Percentiles rank a stretch among this genome's conserved stretches.
Conservation (phyloP, 495 filamentous ascomycete genomes). For the Rostrohypoxylon terebratum region DNA sequence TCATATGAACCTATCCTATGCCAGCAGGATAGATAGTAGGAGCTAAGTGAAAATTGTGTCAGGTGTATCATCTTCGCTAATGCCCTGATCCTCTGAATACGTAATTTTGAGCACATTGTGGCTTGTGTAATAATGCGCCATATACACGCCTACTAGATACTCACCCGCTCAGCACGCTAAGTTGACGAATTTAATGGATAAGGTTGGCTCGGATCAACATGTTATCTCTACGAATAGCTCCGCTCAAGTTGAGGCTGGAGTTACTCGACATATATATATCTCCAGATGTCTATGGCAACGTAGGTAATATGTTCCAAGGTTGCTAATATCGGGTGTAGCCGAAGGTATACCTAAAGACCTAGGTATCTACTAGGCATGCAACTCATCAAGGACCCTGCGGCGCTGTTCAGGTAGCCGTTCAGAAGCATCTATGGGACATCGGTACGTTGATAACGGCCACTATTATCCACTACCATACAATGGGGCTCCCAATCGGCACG, state of each 20-base stretch:
- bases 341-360: slow-evolving; percentile 11
- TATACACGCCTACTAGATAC: background rate
- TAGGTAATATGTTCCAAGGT: slow-evolving; percentile 19
- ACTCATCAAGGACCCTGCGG: slow-evolving; percentile 9
- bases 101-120: background rate
- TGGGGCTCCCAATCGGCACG: slow-evolving; percentile 41
- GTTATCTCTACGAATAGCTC: background rate
- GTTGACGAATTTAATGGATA: background rate
- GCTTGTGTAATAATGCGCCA: background rate
- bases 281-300: background rate
- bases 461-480: slow-evolving; percentile 26
- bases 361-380: background rate
- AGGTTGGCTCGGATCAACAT: background rate
- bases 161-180: background rate
- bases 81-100: background rate
- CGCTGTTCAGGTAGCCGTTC: slow-evolving; percentile 13
- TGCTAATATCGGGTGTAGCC: slow-evolving; percentile 25
- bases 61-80: slow-evolving; percentile 7
- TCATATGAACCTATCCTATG: background rate
- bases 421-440: slow-evolving; percentile 23
- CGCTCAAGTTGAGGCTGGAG: slow-evolving; percentile 1
- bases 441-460: slow-evolving; percentile 29
- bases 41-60: background rate
- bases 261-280: slow-evolving; percentile 6
- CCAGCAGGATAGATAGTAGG: background rate